A percentile compares a stretch with the other conserved stretches of the same genome.
phyloP scores from a whole-genome alignment of 108 stramenopile genomes.

The Nitzschia inconspicua region DNA sequence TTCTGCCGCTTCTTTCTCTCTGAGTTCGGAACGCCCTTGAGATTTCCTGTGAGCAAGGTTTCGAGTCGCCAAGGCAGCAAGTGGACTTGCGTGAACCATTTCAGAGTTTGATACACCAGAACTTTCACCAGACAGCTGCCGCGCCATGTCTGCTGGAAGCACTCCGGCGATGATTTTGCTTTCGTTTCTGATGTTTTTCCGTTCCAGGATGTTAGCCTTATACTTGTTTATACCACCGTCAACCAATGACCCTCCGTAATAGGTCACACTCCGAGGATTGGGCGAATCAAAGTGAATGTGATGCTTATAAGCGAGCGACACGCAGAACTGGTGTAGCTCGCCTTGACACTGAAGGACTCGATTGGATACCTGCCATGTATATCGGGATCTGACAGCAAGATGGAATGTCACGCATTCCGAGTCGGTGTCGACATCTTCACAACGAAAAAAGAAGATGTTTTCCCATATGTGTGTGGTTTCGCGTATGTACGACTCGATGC shows the following conservation, averaged over 20 bases:
- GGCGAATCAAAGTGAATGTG: conserved; percentile 34
- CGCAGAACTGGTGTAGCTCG: conserved; percentile 42
- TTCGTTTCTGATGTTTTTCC: no score
- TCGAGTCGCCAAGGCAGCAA: no score
- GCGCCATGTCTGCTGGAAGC: no score
- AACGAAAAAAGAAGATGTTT: conserved; percentile 41
- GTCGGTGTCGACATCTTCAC: conserved; percentile 44
- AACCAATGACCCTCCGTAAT: conserved; percentile 2
- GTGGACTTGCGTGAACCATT: no score
- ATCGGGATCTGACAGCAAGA: conserved; percentile 47
- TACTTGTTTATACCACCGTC: neutral
- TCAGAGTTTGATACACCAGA: no score
- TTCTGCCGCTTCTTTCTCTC: no score
- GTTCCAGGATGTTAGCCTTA: neutral
- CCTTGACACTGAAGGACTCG: conserved; percentile 43
- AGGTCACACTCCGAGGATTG: neutral
- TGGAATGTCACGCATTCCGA: conserved; percentile 29
- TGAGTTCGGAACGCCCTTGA: no score
- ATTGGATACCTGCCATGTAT: conserved; percentile 58
- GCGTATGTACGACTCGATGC: conserved; percentile 44
- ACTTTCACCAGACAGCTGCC: no score
- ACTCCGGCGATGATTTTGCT: no score
- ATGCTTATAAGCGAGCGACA: conserved; percentile 34
- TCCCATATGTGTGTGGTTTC: conserved; percentile 63
- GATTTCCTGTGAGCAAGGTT: no score